Percentiles rank a stretch among this genome's conserved stretches.
Evolutionary conservation across 331 rosid species (phyloP).

Genomic region (Prunus yedoensis): DNA sequence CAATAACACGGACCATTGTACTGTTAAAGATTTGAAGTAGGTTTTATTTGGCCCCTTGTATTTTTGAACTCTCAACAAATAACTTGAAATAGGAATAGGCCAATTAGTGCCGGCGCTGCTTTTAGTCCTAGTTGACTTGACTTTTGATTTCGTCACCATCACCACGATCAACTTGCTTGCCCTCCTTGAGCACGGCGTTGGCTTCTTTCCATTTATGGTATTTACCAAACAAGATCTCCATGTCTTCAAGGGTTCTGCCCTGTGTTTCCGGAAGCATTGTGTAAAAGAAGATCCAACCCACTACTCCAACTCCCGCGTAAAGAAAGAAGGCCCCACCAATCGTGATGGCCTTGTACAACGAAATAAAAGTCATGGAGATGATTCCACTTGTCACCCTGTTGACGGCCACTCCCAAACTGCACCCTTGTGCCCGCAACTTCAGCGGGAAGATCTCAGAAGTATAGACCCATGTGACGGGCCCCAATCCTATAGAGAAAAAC

Average conservation of each 20-base stretch:
- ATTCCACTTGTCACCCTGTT: conserved; percentile 60
- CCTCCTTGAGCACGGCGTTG: background rate
- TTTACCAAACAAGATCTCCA: conserved; percentile 68
- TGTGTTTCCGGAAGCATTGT: conserved; percentile 65
- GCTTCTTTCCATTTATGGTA: conserved; percentile 12
- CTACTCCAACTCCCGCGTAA: conserved; percentile 32
- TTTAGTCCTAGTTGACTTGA: no score
- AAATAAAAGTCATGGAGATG: conserved; percentile 61
- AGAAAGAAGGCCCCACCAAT: conserved; percentile 81
- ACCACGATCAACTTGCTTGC: background rate
- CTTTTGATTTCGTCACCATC: no score
- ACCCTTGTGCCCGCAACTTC: conserved; percentile 68
- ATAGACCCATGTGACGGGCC: conserved; percentile 80
- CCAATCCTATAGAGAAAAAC: conserved; percentile 63
- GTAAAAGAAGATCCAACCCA: conserved; percentile 52
- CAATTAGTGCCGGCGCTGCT: no score
- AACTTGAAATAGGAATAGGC: no score
- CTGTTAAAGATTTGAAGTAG: no score
- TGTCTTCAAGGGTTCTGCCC: conserved; percentile 60
- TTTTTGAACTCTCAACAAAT: no score
- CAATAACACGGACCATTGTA: no score
- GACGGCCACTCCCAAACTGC: conserved; percentile 47
- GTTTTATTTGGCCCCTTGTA: no score
- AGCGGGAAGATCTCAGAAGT: conserved; percentile 75
- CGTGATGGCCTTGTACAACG: conserved; percentile 39